Evolutionary conservation across 495 filamentous ascomycete genomes (phyloP), one percentile per base, ranked within the genome.

Genomic region (Aspergillus hancockii): DNA sequence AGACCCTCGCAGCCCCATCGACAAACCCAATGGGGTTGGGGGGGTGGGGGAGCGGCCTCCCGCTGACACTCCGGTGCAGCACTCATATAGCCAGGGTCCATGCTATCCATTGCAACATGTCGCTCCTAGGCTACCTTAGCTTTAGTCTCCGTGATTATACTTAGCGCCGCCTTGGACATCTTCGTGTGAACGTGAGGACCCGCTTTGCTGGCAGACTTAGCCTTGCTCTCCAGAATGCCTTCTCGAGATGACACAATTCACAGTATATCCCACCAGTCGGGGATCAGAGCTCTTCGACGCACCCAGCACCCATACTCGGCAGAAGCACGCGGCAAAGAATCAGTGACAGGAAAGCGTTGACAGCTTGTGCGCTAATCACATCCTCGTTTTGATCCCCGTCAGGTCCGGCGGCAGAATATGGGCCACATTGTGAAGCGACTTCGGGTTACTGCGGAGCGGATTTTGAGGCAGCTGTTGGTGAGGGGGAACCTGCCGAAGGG

Each of bases 31-130:
- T 72, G 18, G 79, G 79, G 55, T 50, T 62, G n/a, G n/a, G n/a
- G n/a, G n/a, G n/a, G n/a, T n/a, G n/a, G n/a, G n/a, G n/a, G n/a
- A n/a, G n/a, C n/a, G n/a, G n/a, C 31, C 49, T 67, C 49, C 28
- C 18, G 52, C 54, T 60, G 49, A 28, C 71, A 67, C 60, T 79
- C 77, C 0, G 76, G 75, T 1, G 77, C 75, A 4, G 79, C 69
- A 55, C 77, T 80, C 75, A 81, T 73, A 58, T 75, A 82, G 1
- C 77, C 79, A 13, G 78, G 79, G 68, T 82, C 79, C 8, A 81
- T 78, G 0, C 67, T 73, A 59, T 81, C 81, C 58, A 82, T 78
- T 8, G 76, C 75, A 3, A 79, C 72, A 5, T 67, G 58, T 8
- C 66, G 60, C 18, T 60, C 55, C 79, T 79, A 82, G 4, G 72